These are phyloP conservation scores for Metschnikowia sp. DNA, from an alignment of 805 yeast genomes.

Conservation along the genomic window DNA sequence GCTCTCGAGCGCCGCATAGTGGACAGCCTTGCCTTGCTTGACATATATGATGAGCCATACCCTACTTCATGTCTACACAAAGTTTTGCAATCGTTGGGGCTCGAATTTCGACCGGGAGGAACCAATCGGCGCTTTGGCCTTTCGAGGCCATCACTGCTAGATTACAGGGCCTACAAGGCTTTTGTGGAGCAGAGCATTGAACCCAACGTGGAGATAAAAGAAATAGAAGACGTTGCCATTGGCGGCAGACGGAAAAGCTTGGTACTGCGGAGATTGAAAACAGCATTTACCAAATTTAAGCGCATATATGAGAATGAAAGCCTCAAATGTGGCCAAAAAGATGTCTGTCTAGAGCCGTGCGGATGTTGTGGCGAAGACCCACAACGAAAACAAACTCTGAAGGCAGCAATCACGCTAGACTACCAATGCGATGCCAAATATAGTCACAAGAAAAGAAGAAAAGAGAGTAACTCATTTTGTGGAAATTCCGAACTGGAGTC, in stretches of 20 bases:
- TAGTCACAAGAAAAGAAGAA: no score
- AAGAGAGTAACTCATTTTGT: no score
- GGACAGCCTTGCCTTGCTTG: constrained; percentile 16
- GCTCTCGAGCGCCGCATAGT: constrained; percentile 7
- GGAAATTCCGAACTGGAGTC: no score
- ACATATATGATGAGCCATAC: constrained; percentile 7
- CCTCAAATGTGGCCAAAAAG: no score
- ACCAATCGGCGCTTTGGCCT: constrained; percentile 24
- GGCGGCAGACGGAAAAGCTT: not conserved
- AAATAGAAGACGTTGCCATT: not conserved
- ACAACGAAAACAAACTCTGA: no score
- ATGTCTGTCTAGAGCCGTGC: no score
- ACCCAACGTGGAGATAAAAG: not conserved
- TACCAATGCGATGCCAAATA: no score
- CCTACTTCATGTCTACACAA: constrained; percentile 15
- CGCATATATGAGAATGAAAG: no score
- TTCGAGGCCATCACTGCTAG: constrained; percentile 32
- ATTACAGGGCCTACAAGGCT: constrained; percentile 1
- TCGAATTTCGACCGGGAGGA: constrained; percentile 14
- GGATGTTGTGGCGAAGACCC: no score
- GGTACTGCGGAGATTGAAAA: no score
- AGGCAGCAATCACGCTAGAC: no score
- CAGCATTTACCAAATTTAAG: no score
- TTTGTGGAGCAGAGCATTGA: not conserved
- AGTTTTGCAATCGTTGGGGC: constrained; percentile 23